These are phyloP conservation scores for Bocquillonia castaneifolia DNA, from an alignment of 441 rosid genomes.

Conservation along the genomic window DNA sequence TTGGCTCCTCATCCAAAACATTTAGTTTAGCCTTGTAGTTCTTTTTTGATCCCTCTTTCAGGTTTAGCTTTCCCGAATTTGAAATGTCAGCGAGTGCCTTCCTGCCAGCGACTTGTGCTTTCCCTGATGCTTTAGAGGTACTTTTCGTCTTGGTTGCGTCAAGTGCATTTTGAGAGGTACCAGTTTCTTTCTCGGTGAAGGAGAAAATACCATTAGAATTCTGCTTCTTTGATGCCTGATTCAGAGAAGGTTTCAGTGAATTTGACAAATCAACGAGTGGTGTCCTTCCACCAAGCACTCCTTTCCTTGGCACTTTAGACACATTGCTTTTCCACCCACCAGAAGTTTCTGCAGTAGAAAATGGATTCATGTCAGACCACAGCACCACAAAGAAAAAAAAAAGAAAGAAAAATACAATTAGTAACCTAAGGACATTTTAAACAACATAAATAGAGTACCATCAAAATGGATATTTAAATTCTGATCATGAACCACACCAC, in stretches of 20 bases:
- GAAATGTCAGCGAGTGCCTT: conserved; percentile 59
- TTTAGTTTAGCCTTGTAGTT: conserved; percentile 23
- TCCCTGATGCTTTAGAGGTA: conserved; percentile 28
- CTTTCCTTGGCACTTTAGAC: conserved; percentile 39
- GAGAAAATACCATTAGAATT: conserved; percentile 24
- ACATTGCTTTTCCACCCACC: conserved; percentile 31
- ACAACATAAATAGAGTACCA: conserved; percentile 22
- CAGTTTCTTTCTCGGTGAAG: conserved; percentile 24
- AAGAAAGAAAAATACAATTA: neutral
- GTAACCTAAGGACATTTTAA: neutral
- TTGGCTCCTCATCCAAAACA: conserved; percentile 30
- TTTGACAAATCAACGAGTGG: conserved; percentile 67
- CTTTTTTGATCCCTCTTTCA: conserved; percentile 36
- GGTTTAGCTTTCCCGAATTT: conserved; percentile 36
- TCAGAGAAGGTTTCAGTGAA: conserved; percentile 35
- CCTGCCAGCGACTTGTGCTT: conserved; percentile 29
- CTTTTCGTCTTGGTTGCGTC: conserved; percentile 33
- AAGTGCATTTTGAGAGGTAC: conserved; percentile 22
- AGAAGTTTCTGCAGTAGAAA: conserved; percentile 28
- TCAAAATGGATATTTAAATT: conserved; percentile 28
- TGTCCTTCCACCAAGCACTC: conserved; percentile 44
- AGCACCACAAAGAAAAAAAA: neutral
- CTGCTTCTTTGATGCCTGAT: conserved; percentile 36
- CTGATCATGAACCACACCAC: conserved; percentile 35
- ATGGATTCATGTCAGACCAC: conserved; percentile 1